phyloP scores from a whole-genome alignment of 1,284 basidiomycete species.

The Mycena sp. region DNA sequence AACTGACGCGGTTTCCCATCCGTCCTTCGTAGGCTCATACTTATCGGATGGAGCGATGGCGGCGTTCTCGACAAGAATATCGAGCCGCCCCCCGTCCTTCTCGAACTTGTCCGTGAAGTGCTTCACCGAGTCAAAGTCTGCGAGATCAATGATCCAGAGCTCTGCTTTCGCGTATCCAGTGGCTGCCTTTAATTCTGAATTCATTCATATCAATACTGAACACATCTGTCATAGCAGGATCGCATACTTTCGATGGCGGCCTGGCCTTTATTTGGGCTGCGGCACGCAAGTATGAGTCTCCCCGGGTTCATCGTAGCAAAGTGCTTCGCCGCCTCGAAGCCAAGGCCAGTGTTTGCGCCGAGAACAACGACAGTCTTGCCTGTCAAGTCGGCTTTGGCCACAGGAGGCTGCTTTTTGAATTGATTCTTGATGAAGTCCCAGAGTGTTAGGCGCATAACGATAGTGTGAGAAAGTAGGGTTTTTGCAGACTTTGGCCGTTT shows the following conservation, averaged over 20 bases:
- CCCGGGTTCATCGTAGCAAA: constrained; percentile 51
- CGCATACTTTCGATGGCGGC: constrained; percentile 43
- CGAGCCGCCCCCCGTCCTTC: constrained; percentile 38
- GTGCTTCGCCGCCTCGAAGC: constrained; percentile 53
- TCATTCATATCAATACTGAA: constrained; percentile 7
- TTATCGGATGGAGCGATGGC: constrained; percentile 25
- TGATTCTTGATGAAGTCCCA: too few relatives aligned
- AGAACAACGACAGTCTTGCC: constrained; percentile 38
- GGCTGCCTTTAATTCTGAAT: constrained; percentile 31
- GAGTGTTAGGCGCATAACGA: too few relatives aligned
- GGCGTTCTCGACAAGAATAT: constrained; percentile 46
- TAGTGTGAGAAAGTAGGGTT: too few relatives aligned
- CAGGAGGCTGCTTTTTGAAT: constrained; percentile 34
- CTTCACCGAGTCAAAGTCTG: constrained; percentile 37
- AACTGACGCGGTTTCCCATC: constrained; percentile 41
- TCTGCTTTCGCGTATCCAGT: constrained; percentile 39
- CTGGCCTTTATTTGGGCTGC: constrained; percentile 45
- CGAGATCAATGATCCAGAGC: constrained; percentile 39
- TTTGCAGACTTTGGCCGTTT: neutral
- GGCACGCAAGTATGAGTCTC: constrained; percentile 50
- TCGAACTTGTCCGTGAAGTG: constrained; percentile 41
- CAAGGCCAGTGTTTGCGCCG: constrained; percentile 53
- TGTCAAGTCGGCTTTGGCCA: constrained; percentile 23
- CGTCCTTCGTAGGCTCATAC: constrained; percentile 36
- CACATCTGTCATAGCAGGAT: neutral